Evolutionary conservation across 371 early-diverging fungal species (phyloP), one percentile per base, ranked within the genome.

Genomic region (Choanephora cucurbitarum): DNA sequence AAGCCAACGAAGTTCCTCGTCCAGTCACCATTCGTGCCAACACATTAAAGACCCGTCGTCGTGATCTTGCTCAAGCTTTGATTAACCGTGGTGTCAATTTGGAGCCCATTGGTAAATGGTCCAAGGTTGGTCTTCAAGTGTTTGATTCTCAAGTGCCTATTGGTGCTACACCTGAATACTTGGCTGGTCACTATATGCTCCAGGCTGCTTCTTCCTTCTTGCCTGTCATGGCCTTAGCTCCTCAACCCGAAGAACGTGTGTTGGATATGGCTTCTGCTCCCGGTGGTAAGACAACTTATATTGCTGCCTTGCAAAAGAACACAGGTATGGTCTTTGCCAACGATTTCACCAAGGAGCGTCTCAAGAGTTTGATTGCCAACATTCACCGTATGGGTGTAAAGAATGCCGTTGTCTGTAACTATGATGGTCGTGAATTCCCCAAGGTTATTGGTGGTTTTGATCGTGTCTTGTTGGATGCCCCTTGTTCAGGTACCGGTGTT

Each of bases 261-360:
- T 80, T 99, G 31, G 99, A 99, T 77, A 97, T 99, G 99, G 96
- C 96, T 55, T 91, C 98, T 24, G 98, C 99, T n/a, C 99, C 99
- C 7, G 99, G 99, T 53, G 99, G 99, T 67, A 99, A 99, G 73
- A 92, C 95, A 15, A 95, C 97, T 0, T 92, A 96, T 69, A 93
- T 96, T 52, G 92, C 98, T 14, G 94, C 98, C 2, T 70, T 99
- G 49, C 90, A 96, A 86, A 94, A 97, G 79, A 99, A 99, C 80
- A 98, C 99, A 13, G 99, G 99, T 43, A 82, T 91, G 74, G 86
- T 99, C 10, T 95, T 96, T 73, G 97, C 97, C 54, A 99, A 99
- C 73, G 99, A 99, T 74, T 88, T 94, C 45, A 96, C 87, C 79
- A 93, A 94, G 69, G 96, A 94, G 47, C 92, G 99, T 71, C 81